Evolutionary conservation across 2,329 filamentous ascomycete genomes (phyloP).

Genomic region (Fusarium oxysporum): DNA sequence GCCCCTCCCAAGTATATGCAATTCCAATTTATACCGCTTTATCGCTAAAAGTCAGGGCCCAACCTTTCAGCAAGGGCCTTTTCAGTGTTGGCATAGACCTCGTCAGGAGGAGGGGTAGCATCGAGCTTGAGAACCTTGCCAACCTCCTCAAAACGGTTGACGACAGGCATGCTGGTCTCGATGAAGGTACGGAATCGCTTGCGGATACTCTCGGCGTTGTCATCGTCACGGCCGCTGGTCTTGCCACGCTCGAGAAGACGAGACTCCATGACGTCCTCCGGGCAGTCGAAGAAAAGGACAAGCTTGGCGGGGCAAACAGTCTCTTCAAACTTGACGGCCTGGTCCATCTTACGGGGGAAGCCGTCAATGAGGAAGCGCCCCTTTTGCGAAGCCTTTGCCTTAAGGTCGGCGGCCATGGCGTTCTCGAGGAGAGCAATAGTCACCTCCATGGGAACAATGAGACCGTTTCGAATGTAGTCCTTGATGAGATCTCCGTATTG

Average conservation of each 20-base stretch:
- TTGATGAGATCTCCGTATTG: slow-evolving; percentile 95
- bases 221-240: slow-evolving; percentile 90
- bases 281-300: slow-evolving; percentile 94
- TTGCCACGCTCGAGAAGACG: slow-evolving; percentile 89
- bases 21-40: slow-evolving; percentile 10
- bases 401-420: slow-evolving; percentile 81
- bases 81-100: slow-evolving; percentile 66
- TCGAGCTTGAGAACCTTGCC: slow-evolving; percentile 84
- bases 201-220: slow-evolving; percentile 94
- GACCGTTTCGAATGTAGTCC: slow-evolving; percentile 91
- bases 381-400: slow-evolving; percentile 60
- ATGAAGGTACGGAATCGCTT: slow-evolving; percentile 96
- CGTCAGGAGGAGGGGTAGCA: slow-evolving; percentile 75
- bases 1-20: slow-evolving; percentile 25
- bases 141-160: slow-evolving; percentile 82
- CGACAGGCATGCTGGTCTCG: slow-evolving; percentile 97
- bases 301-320: slow-evolving; percentile 85
- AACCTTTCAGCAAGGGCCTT: slow-evolving; percentile 62
- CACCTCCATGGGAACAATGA: slow-evolving; percentile 99
- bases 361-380: slow-evolving; percentile 82
- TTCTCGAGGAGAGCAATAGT: slow-evolving; percentile 94
- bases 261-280: slow-evolving; percentile 87
- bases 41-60: slow-evolving; percentile 51
- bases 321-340: slow-evolving; percentile 93
- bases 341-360: slow-evolving; percentile 97